These are phyloP conservation scores for Sporobolomyces phaffii DNA, from an alignment of 768 basidiomycete genomes.

Conservation along the genomic window DNA sequence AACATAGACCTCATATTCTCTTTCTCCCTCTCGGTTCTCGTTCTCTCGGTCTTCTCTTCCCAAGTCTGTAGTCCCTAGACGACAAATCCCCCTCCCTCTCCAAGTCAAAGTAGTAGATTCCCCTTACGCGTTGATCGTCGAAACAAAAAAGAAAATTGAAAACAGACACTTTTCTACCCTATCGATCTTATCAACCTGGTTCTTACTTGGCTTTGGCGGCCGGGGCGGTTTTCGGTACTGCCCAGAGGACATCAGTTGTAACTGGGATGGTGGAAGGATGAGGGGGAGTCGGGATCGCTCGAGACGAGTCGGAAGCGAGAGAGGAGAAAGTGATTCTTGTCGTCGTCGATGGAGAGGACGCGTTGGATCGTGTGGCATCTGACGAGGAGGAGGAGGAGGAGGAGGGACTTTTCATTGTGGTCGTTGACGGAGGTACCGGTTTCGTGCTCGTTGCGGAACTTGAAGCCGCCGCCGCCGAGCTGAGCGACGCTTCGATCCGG, in stretches of 20 bases:
- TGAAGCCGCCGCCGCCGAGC: background rate
- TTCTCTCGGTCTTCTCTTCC: too few relatives aligned
- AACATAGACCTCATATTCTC: background rate
- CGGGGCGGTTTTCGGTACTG: background rate
- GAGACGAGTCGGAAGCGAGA: background rate
- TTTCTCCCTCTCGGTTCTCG: background rate
- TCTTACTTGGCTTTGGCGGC: too few relatives aligned
- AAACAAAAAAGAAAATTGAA: background rate
- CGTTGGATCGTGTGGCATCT: background rate
- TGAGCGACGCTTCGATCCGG: background rate
- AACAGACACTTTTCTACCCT: background rate
- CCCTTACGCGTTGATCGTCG: too few relatives aligned
- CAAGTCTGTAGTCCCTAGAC: too few relatives aligned
- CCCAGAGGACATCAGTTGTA: background rate
- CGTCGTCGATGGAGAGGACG: background rate
- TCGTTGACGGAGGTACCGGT: background rate
- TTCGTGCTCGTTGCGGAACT: background rate
- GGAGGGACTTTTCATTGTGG: background rate
- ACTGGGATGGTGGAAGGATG: background rate
- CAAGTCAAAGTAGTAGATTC: too few relatives aligned
- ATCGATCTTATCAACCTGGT: too few relatives aligned
- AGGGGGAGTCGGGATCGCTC: background rate
- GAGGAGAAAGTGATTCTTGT: background rate
- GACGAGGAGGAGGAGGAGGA: background rate
- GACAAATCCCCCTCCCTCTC: too few relatives aligned